A percentile compares a stretch with the other conserved stretches of the same genome.
Conservation (phyloP, 495 filamentous ascomycete genomes). For the Niebla homalea region DNA sequence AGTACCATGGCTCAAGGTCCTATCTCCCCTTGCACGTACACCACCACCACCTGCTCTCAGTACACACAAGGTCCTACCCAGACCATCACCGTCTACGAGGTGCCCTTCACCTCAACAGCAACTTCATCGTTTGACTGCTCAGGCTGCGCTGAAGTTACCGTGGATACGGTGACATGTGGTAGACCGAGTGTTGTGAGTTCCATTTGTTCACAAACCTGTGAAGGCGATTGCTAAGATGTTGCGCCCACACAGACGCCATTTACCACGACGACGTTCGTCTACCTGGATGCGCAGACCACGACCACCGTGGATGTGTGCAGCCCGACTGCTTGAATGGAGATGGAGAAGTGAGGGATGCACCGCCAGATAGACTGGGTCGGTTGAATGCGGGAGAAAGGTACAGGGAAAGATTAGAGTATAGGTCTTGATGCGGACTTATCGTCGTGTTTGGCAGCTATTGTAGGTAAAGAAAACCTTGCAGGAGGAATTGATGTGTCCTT, state of each 20-base stretch:
- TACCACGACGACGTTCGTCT: not conserved
- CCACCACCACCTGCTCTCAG: not conserved
- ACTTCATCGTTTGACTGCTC: slow-evolving; percentile 1
- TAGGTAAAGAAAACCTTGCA: too few species aligned
- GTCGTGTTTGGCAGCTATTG: too few species aligned
- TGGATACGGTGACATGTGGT: not conserved
- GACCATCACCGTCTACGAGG: slow-evolving; percentile 5
- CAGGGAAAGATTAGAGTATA: too few species aligned
- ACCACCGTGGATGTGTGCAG: slow-evolving; percentile 5
- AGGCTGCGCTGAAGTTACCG: not conserved
- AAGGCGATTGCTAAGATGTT: not conserved
- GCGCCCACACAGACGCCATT: not conserved
- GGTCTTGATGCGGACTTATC: too few species aligned
- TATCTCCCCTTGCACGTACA: slow-evolving; percentile 2
- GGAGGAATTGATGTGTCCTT: too few species aligned
- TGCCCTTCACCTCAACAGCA: not conserved
- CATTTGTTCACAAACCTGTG: not conserved
- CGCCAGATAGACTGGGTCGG: too few species aligned
- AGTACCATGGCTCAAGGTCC: not conserved
- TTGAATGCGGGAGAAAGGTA: too few species aligned
- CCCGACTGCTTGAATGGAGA: not conserved
- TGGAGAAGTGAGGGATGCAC: too few species aligned
- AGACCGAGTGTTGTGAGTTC: not conserved
- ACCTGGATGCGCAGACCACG: not conserved
- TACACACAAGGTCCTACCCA: not conserved